These are phyloP conservation scores for Prasinococcaceae sp. DNA, from an alignment of 139 green algal genomes.

Conservation along the genomic window DNA sequence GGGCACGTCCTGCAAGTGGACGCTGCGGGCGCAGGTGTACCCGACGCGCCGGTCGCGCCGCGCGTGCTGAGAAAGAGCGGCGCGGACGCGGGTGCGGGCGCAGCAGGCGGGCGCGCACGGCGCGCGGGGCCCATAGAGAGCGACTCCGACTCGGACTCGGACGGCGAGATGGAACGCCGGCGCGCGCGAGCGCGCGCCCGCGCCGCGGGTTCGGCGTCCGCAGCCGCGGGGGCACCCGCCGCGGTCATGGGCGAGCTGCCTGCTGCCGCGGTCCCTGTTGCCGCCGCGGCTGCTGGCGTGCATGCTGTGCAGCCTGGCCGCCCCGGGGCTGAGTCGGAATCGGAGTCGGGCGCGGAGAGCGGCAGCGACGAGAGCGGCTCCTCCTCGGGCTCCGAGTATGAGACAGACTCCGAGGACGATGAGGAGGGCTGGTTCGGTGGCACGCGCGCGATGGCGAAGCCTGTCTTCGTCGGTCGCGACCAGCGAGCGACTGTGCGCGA, in stretches of 20 bases:
- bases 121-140: background rate
- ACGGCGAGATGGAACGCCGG: background rate
- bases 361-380: background rate
- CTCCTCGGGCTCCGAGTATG: background rate
- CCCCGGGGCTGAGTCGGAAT: constrained; percentile 28
- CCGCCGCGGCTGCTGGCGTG: constrained; percentile 1
- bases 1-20: too few species aligned
- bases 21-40: too few species aligned
- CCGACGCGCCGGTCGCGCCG: too few species aligned
- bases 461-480: constrained; percentile 1
- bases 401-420: constrained; percentile 30
- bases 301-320: constrained; percentile 38
- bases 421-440: constrained; percentile 9
- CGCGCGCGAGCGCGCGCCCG: background rate
- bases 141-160: constrained; percentile 12
- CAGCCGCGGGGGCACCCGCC: constrained; percentile 1
- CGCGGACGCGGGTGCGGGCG: too few species aligned
- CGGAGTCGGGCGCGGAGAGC: constrained; percentile 33
- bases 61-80: too few species aligned
- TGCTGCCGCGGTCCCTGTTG: background rate
- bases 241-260: constrained; percentile 9
- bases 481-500: constrained; percentile 8
- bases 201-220: constrained; percentile 2
- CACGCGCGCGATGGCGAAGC: constrained; percentile 8
- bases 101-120: constrained; percentile 11